Evolutionary conservation across 2,329 filamentous ascomycete genomes (phyloP).

Genomic region (Fusarium nygamai): DNA sequence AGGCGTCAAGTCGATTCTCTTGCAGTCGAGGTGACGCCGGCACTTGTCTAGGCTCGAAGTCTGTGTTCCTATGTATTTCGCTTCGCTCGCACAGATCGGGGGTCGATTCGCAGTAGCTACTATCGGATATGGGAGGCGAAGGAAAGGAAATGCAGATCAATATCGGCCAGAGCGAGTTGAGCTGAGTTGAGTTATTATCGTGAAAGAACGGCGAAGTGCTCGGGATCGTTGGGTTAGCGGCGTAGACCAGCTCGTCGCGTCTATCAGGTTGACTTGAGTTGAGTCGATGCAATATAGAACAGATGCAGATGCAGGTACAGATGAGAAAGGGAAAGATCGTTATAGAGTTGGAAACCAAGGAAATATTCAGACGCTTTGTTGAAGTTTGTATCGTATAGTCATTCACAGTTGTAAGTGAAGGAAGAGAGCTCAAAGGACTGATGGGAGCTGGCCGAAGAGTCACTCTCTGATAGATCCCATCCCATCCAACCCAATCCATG

Average conservation of each 20-base stretch:
- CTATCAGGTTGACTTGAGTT: slow-evolving; percentile 29
- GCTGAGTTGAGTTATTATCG: slow-evolving; percentile 19
- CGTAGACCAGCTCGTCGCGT: slow-evolving; percentile 44
- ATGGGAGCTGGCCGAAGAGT: slow-evolving; percentile 17
- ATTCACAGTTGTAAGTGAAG: slow-evolving; percentile 39
- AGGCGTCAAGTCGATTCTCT: slow-evolving; percentile 23
- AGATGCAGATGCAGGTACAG: slow-evolving; percentile 14
- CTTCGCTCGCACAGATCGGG: slow-evolving; percentile 22
- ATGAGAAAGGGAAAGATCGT: slow-evolving; percentile 32
- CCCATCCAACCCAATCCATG: neutral
- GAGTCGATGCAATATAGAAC: slow-evolving; percentile 11
- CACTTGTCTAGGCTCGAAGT: slow-evolving; percentile 32
- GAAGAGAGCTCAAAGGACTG: slow-evolving; percentile 31
- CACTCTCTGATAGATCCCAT: slow-evolving; percentile 1
- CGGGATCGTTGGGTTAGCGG: slow-evolving; percentile 36
- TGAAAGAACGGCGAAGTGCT: slow-evolving; percentile 30
- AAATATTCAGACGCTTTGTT: slow-evolving; percentile 37
- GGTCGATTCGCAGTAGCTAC: slow-evolving; percentile 21
- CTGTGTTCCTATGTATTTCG: slow-evolving; percentile 30
- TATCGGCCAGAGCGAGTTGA: neutral
- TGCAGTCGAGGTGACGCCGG: slow-evolving; percentile 30
- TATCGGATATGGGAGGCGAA: slow-evolving; percentile 3
- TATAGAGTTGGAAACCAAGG: slow-evolving; percentile 26
- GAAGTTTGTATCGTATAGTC: slow-evolving; percentile 42
- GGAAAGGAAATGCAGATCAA: neutral